Percentiles rank a stretch among this genome's conserved stretches.
Conservation (phyloP, 805 yeast genomes). For the Starmerella floricola region DNA sequence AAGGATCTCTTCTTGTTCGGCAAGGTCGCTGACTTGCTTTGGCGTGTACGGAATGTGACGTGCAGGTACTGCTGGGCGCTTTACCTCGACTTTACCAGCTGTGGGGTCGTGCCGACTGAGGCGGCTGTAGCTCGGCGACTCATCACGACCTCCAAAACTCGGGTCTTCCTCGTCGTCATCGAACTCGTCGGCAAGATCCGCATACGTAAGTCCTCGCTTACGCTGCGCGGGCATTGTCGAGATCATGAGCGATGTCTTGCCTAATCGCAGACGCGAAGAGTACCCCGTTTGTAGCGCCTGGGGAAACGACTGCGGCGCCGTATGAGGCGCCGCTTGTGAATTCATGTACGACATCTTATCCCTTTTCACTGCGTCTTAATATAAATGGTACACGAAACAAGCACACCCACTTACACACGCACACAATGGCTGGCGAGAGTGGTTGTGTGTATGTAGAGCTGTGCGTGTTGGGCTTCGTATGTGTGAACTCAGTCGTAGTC, state of each 20-base stretch:
- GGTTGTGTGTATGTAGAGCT: too few species aligned
- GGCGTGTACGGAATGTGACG: slow-evolving; percentile 31
- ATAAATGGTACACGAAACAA: too few species aligned
- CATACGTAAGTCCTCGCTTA: slow-evolving; percentile 69
- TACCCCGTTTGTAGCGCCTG: slow-evolving; percentile 75
- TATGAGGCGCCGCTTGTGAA: background rate
- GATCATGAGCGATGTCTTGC: slow-evolving; percentile 58
- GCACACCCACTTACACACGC: too few species aligned
- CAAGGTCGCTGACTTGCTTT: slow-evolving; percentile 30
- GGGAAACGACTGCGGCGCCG: slow-evolving; percentile 32
- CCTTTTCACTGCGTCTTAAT: too few species aligned
- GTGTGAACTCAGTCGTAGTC: too few species aligned
- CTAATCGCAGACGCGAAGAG: slow-evolving; percentile 57
- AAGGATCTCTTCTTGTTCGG: slow-evolving; percentile 35
- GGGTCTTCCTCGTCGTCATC: slow-evolving; percentile 38
- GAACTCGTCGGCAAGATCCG: slow-evolving; percentile 63
- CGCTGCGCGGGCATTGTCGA: slow-evolving; percentile 64
- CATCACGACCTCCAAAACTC: slow-evolving; percentile 22
- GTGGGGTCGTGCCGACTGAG: slow-evolving; percentile 20
- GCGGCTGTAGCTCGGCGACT: slow-evolving; percentile 9
- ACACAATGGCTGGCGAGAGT: background rate
- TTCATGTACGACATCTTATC: slow-evolving; percentile 13
- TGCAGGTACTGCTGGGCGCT: slow-evolving; percentile 35
- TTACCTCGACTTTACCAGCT: slow-evolving; percentile 23
- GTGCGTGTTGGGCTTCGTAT: too few species aligned